Evolutionary conservation across 805 yeast species (phyloP), one percentile per base, ranked within the genome.

Genomic region (Saccharomycopsis fodiens): DNA sequence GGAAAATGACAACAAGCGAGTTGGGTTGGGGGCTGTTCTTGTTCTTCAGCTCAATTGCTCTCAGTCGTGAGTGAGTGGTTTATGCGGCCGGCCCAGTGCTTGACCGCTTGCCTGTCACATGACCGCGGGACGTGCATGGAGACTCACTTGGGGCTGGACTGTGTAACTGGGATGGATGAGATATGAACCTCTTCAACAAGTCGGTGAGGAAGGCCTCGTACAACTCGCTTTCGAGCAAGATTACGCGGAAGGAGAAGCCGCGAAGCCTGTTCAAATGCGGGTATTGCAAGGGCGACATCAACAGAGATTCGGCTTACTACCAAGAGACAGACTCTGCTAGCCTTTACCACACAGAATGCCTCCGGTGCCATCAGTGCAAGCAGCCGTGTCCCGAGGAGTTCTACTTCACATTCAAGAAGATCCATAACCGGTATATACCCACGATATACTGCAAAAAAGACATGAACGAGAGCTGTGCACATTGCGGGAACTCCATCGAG

Each of bases 371-470:
- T 16, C 39, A 38, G 34, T 48, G 52, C 41, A 40, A 48, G 41
- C 35, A 41, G 34, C 43, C 45, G 35, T 48, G 49, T 27, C 39
- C 44, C 4, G 34, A 37, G 4, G 52, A 48, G 42, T 48, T 48
- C 19, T 48, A 44, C 19, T 35, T 41, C 41, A 48, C 52, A 7
- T 45, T 42, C 41, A 40, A 48, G 35, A 48, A 48, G 44, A 45
- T 48, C 38, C 40, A 48, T 16, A 36, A 41, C 10, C 35, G 42
- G n/a, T 45, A 48, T 21, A 25, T 48, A 6, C 52, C 52, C 4
- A 42, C 41, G n/a, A 45, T 48, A 16, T 48, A 45, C 41, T 48
- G 52, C 34, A 48, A 46, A 35, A 48, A 45, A 19, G 52, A 48
- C 29, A 48, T 48, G 52, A 39, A 30, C 21, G 46, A 46, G 22